Percentiles rank a stretch among this genome's conserved stretches.
phyloP scores from a whole-genome alignment of 345 rosid genomes.

The Excoecaria cochinchinensis region DNA sequence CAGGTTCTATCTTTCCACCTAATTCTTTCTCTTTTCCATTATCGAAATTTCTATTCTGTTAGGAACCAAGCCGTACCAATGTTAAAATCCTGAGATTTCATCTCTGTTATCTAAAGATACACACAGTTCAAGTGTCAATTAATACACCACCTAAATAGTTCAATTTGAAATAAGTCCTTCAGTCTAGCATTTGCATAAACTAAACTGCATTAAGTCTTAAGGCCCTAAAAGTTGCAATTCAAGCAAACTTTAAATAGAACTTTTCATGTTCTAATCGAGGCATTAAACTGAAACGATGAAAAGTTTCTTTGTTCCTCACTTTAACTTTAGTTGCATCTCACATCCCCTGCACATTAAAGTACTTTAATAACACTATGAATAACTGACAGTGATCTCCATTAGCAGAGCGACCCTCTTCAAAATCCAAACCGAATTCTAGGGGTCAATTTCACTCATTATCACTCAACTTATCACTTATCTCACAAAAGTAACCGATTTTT shows the following conservation, averaged over 20 bases:
- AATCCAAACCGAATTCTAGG: background rate
- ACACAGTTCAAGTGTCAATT: background rate
- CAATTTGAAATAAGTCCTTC: background rate
- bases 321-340: constrained; percentile 1
- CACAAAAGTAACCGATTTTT: too few relatives aligned
- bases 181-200: background rate
- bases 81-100: background rate
- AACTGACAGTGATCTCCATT: background rate
- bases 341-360: constrained; percentile 26
- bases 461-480: too few relatives aligned
- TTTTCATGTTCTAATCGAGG: background rate
- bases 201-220: background rate
- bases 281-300: background rate
- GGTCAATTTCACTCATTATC: too few relatives aligned
- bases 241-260: background rate
- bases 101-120: background rate
- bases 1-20: background rate
- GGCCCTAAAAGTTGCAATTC: background rate
- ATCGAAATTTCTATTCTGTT: background rate
- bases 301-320: constrained; percentile 5
- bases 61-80: background rate
- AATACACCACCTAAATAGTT: background rate
- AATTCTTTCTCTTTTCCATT: background rate
- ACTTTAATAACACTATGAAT: background rate
- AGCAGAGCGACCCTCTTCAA: background rate